These are phyloP conservation scores for Microcyclospora pomicola DNA, from an alignment of 2,329 filamentous ascomycete species.

Conservation along the genomic window DNA sequence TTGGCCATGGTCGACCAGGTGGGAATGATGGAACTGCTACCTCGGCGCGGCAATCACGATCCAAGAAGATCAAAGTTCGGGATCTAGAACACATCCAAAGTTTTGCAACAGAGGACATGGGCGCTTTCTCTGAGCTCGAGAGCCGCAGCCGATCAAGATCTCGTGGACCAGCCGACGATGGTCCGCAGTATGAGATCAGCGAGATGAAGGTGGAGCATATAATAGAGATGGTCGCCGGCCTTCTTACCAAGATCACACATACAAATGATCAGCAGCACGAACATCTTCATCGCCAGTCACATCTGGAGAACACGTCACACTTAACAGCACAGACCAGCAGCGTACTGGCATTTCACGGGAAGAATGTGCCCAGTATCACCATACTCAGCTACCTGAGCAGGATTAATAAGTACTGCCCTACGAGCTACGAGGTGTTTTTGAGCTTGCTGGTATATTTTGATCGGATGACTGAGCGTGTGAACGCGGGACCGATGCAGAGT, in stretches of 20 bases:
- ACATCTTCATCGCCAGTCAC: conserved; percentile 61
- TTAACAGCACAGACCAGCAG: conserved; percentile 52
- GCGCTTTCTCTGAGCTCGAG: conserved; percentile 38
- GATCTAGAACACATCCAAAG: conserved; percentile 85
- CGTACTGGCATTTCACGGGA: conserved; percentile 91
- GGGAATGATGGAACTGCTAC: conserved; percentile 8
- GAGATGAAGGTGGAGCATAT: conserved; percentile 94
- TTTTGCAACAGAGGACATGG: conserved; percentile 66
- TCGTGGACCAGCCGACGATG: conserved; percentile 36
- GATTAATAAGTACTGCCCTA: conserved; percentile 98
- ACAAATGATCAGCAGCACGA: conserved; percentile 94
- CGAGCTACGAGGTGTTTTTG: conserved; percentile 94
- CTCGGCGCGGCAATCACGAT: conserved; percentile 28
- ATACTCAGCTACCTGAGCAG: conserved; percentile 90
- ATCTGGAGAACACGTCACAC: conserved; percentile 43
- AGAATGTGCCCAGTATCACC: conserved; percentile 93
- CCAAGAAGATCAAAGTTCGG: conserved; percentile 60
- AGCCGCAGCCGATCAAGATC: conserved; percentile 25
- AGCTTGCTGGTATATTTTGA: conserved; percentile 96
- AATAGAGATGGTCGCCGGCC: conserved; percentile 96
- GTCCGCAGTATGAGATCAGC: conserved; percentile 78
- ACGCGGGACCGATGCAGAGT: conserved; percentile 59
- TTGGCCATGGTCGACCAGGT: too few relatives aligned
- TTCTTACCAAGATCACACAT: conserved; percentile 91
- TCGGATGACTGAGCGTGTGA: conserved; percentile 94